Conservation (phyloP, 2,329 filamentous ascomycete genomes). For the Hypomyces rosellus region DNA sequence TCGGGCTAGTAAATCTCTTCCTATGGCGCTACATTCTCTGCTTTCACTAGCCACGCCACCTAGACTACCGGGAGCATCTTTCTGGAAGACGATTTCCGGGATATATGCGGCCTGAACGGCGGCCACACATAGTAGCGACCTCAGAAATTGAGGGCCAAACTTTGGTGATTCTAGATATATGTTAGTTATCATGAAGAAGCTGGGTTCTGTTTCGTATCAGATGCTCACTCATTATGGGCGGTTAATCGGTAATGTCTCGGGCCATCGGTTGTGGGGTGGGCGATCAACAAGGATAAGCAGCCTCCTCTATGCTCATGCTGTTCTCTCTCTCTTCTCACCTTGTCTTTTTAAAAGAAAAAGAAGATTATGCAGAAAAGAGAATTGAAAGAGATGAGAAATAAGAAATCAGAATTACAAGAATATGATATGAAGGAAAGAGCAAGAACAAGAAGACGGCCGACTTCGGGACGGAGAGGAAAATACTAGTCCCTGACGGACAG, state of each 20-base stretch:
- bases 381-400: not conserved
- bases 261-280: too few relatives aligned
- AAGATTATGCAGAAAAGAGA: not conserved
- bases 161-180: not conserved
- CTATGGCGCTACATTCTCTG: constrained; percentile 61
- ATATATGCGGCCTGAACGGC: constrained; percentile 10
- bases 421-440: not conserved
- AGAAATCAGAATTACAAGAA: too few relatives aligned
- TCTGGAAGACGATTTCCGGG: constrained; percentile 19
- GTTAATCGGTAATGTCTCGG: too few relatives aligned
- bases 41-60: constrained; percentile 69
- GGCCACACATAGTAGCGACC: constrained; percentile 6
- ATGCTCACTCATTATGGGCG: too few relatives aligned
- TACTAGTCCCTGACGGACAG: too few relatives aligned
- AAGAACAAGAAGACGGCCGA: not conserved
- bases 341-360: too few relatives aligned
- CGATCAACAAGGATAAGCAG: too few relatives aligned
- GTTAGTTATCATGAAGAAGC: not conserved
- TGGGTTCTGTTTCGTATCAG: too few relatives aligned
- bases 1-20: constrained; percentile 52
- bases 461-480: not conserved
- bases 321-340: too few relatives aligned
- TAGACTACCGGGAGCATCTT: constrained; percentile 15
- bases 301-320: too few relatives aligned
- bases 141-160: not conserved